Conservation (phyloP, 208 protist species). For the Leishmania mexicana region DNA sequence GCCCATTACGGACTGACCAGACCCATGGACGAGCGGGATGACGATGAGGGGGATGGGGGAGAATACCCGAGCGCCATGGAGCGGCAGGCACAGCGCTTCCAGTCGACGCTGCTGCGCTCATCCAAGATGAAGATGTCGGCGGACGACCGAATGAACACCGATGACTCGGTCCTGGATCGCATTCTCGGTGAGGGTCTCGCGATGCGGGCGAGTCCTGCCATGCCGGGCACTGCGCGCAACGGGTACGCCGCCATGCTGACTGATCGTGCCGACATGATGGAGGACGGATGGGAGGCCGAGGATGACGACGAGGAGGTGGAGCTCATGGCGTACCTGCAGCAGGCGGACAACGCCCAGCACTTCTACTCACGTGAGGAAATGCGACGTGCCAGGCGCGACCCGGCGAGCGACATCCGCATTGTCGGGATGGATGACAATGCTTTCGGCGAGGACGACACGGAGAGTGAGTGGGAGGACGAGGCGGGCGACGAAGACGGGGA, state of each 20-base stretch:
- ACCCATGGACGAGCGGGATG: neutral
- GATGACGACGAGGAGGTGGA: constrained; percentile 54
- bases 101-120: constrained; percentile 17
- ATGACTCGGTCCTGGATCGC: constrained; percentile 29
- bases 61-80: constrained; percentile 14
- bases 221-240: neutral
- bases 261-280: constrained; percentile 39
- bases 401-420: constrained; percentile 39
- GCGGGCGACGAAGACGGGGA: constrained; percentile 30
- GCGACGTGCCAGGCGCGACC: constrained; percentile 40
- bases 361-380: constrained; percentile 56
- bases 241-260: neutral
- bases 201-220: neutral
- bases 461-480: constrained; percentile 26
- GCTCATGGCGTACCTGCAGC: constrained; percentile 84
- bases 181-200: constrained; percentile 28
- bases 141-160: neutral
- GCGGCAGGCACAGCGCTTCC: constrained; percentile 16
- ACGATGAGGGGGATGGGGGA: neutral
- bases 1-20: neutral
- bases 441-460: constrained; percentile 31
- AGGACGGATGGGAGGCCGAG: constrained; percentile 51
- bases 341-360: constrained; percentile 58
- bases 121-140: constrained; percentile 19
- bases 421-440: constrained; percentile 26